Evolutionary conservation across 2,329 filamentous ascomycete genomes (phyloP).

Genomic region (Tolypocladium capitatum): DNA sequence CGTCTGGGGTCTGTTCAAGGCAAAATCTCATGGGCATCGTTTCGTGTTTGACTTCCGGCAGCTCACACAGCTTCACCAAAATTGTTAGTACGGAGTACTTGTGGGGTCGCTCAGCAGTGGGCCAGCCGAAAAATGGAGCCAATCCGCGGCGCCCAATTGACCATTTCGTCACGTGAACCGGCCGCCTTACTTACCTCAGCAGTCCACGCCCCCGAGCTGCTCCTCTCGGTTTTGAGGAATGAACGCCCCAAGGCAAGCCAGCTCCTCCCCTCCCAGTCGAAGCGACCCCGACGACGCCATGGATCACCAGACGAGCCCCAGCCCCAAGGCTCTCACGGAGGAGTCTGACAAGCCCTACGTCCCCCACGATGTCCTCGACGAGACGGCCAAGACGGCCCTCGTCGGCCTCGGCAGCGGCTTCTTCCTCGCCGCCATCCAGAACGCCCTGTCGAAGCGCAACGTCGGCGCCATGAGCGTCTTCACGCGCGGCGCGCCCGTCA

Average conservation of each 20-base stretch:
- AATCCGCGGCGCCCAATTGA: constrained; percentile 21
- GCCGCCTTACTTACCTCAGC: neutral
- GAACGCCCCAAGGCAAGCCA: constrained; percentile 10
- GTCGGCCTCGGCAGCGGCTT: constrained; percentile 56
- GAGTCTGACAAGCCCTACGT: constrained; percentile 37
- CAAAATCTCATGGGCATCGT: neutral
- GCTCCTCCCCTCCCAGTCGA: constrained; percentile 9
- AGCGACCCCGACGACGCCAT: constrained; percentile 13
- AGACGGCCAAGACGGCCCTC: constrained; percentile 49
- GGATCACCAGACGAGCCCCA: constrained; percentile 17
- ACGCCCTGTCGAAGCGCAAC: constrained; percentile 73
- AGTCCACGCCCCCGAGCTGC: constrained; percentile 4
- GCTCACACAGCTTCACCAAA: neutral
- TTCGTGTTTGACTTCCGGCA: neutral
- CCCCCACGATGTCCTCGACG: constrained; percentile 60
- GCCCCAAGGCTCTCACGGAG: constrained; percentile 12
- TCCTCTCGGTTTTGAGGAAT: no score
- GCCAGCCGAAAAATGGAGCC: constrained; percentile 5
- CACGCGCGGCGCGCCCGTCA: constrained; percentile 62
- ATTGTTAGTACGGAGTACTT: constrained; percentile 1
- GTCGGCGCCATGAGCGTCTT: constrained; percentile 71
- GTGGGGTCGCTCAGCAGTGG: neutral
- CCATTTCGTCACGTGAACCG: constrained; percentile 20
- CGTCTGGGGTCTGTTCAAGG: neutral
- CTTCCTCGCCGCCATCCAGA: constrained; percentile 67